Base-by-base conservation (phyloP, 2,329 filamentous ascomycete genomes). In the Fusarium poae region DNA sequence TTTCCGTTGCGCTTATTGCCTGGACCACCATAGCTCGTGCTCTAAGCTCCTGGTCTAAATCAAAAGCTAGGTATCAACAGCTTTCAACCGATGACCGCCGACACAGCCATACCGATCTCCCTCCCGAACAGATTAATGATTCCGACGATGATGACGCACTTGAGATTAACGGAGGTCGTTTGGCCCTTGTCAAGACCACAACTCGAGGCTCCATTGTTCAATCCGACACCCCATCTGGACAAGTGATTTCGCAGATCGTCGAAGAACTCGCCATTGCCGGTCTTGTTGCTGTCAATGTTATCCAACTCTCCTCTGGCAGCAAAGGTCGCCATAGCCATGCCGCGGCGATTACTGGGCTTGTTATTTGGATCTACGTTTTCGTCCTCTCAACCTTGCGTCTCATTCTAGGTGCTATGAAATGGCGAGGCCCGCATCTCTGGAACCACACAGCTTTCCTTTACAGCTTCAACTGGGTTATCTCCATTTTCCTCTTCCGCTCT, bases 381-480 rank as follows among this genome's bases (percentile, higher is more conserved):
- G 80, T 89, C 18, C 85, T 99, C 61, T 90, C 90, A 16, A 87
- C 89, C 21, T 81, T 94, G 43, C 90, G 96, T 34, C 82, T 97
- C 74, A 89, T 80, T 80, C 88, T 84, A 80, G 90, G 79, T 79
- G 88, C 82, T 80, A 88, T 81, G 74, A 88, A 83, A 84, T 93
- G 81, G 86, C 86, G 78, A 79, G 77, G 96, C 16, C 90, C 91
- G 11, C 85, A 87, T 61, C 82, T 98, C 11, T 99, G 96, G 96
- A 94, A 95, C 76, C 96, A 99, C 79, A 98, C 96, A 0, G 92
- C 93, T 21, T 81, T 86, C 67, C 88, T 99, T 55, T 99, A 99
- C 79, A 86, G 87, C 56, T 82, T 89, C 55, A 91, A 94, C 77
- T 99, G 95, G 93, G 75, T 96, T 7, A 90, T 94, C 74, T 85